Percentiles rank a stretch among this genome's conserved stretches.
Evolutionary conservation across 2,329 filamentous ascomycete species (phyloP).

Genomic region (Chaetomium olivaceum): DNA sequence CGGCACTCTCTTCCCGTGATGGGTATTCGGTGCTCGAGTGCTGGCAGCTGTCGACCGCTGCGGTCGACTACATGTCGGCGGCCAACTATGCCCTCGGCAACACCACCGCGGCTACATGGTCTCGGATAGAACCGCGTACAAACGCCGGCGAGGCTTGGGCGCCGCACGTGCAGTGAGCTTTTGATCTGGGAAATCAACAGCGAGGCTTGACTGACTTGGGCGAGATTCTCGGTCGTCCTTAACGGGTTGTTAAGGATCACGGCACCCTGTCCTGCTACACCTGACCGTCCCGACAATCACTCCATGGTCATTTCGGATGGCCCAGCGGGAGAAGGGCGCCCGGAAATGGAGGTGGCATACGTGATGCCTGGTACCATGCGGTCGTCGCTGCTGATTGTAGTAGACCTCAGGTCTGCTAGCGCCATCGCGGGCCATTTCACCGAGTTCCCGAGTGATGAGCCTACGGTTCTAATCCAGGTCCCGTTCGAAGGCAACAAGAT

Average conservation of each 20-base stretch:
- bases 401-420: slow-evolving; percentile 36
- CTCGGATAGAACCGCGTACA: slow-evolving; percentile 38
- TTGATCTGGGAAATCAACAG: background rate
- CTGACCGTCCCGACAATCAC: background rate
- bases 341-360: slow-evolving; percentile 33
- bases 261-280: slow-evolving; percentile 31
- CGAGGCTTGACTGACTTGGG: background rate
- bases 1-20: slow-evolving; percentile 34
- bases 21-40: slow-evolving; percentile 37
- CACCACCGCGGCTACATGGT: slow-evolving; percentile 36
- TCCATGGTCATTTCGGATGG: slow-evolving; percentile 13
- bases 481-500: slow-evolving; percentile 34
- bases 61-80: slow-evolving; percentile 36
- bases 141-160: slow-evolving; percentile 40
- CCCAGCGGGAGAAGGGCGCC: slow-evolving; percentile 7
- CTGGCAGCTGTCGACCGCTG: slow-evolving; percentile 35
- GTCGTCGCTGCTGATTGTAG: slow-evolving; percentile 39
- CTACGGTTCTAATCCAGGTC: slow-evolving; percentile 38
- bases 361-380: slow-evolving; percentile 37
- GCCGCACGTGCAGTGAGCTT: slow-evolving; percentile 36
- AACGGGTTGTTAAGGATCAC: slow-evolving; percentile 40
- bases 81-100: slow-evolving; percentile 37
- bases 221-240: slow-evolving; percentile 37
- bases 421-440: slow-evolving; percentile 37
- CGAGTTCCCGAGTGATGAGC: slow-evolving; percentile 40